phyloP scores from a whole-genome alignment of 768 basidiomycete genomes.

The Mycena galopus region DNA sequence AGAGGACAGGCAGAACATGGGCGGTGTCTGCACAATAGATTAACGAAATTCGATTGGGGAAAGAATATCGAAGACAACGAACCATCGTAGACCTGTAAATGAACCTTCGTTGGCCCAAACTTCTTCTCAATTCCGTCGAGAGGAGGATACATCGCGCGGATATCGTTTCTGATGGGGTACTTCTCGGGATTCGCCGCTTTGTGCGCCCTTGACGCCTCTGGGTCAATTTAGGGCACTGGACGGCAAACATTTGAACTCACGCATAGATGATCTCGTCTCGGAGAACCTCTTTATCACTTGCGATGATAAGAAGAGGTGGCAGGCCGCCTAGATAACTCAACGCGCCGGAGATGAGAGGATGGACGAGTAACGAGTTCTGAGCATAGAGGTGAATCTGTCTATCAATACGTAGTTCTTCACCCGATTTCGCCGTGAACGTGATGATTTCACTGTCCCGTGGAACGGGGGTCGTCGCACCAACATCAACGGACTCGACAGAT shows the following conservation, averaged over 20 bases:
- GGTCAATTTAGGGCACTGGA: neutral
- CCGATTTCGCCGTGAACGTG: constrained; percentile 57
- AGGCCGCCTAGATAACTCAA: constrained; percentile 90
- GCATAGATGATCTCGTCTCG: constrained; percentile 92
- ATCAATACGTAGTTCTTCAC: constrained; percentile 66
- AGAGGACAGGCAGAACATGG: constrained; percentile 80
- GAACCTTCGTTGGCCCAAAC: constrained; percentile 80
- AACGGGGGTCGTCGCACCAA: constrained; percentile 62
- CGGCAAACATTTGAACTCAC: constrained; percentile 56
- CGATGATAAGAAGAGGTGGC: constrained; percentile 87
- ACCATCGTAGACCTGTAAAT: constrained; percentile 95
- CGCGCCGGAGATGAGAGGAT: constrained; percentile 88
- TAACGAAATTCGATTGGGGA: constrained; percentile 36
- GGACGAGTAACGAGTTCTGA: constrained; percentile 79
- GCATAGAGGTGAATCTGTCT: constrained; percentile 91
- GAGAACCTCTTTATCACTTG: constrained; percentile 91
- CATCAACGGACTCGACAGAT: constrained; percentile 49
- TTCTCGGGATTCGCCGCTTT: constrained; percentile 88
- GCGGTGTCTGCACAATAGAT: constrained; percentile 75
- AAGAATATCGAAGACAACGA: constrained; percentile 37
- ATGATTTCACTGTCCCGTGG: constrained; percentile 62
- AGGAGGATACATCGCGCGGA: constrained; percentile 66
- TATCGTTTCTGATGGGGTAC: constrained; percentile 64
- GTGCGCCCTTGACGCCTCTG: constrained; percentile 73
- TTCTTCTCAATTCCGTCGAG: constrained; percentile 67